Evolutionary conservation across 106 monocot genomes (phyloP), one percentile per base, ranked within the genome.

Genomic region (Acorus gramineus): DNA sequence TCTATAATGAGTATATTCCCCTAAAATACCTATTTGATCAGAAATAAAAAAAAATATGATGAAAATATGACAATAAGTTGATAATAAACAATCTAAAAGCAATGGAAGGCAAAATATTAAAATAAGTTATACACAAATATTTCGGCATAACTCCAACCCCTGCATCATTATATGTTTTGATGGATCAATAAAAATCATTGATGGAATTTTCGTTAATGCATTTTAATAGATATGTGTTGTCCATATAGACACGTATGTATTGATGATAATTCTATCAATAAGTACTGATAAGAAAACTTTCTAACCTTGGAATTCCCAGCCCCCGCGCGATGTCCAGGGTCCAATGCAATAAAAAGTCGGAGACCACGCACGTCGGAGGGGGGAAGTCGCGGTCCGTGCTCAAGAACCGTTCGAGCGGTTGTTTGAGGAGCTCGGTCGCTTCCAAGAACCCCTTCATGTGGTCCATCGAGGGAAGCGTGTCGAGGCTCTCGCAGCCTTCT

Each of bases 341-440:
- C 87, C 87, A 87, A 2, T 59, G 62, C 7, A 75, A 60, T 55
- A 59, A 64, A 5, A 68, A 14, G 57, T 87, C 87, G 10, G 74
- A 11, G 46, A 87, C 66, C 45, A 87, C 69, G 78, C 87, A 87
- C 44, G 47, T 57, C 2, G 68, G 70, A 3, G 46, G 66, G 1
- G 28, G 28, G 28, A 28, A 28, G 13, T 52, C 61, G 4, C 42
- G 9, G 8, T 51, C 63, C 1, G 11, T 46, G n/a, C 12, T n/a
- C 12, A 85, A 50, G 52, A 60, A 52, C 4, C 4, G 0, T 14
- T 66, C 52, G n/a, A 87, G 56, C 7, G 80, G 80, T 8, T 65
- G 47, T 0, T n/a, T 53, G 46, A 87, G 67, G 44, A 69, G 46
- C 14, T 4, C 9, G 2, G 13, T 44, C 2, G 85, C 85, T 2